These are phyloP conservation scores for Annulohypoxylon stygium DNA, from an alignment of 495 filamentous ascomycete species.

Conservation along the genomic window DNA sequence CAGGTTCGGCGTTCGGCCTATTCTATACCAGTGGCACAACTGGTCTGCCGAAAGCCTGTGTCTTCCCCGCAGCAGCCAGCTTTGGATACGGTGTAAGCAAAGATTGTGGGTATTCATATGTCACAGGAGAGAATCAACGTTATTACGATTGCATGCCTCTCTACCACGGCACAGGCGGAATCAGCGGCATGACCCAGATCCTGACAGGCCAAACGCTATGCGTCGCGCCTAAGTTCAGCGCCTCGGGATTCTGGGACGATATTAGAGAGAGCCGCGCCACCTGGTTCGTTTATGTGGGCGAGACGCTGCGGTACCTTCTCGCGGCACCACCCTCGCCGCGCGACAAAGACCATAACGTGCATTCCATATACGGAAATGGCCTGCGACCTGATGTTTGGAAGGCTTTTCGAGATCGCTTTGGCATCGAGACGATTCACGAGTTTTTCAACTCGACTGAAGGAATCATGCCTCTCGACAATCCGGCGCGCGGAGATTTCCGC, in stretches of 20 bases:
- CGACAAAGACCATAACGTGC: slow-evolving; percentile 75
- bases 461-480: slow-evolving; percentile 69
- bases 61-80: slow-evolving; percentile 62
- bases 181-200: slow-evolving; percentile 67
- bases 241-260: slow-evolving; percentile 80
- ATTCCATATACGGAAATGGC: slow-evolving; percentile 81
- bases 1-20: slow-evolving; percentile 67
- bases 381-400: slow-evolving; percentile 83
- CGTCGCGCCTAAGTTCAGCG: slow-evolving; percentile 78
- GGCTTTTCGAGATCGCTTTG: slow-evolving; percentile 73
- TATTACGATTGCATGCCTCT: slow-evolving; percentile 86
- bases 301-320: slow-evolving; percentile 81
- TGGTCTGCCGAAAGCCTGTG: slow-evolving; percentile 72
- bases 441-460: slow-evolving; percentile 78
- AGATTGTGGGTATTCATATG: slow-evolving; percentile 46
- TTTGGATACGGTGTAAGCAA: slow-evolving; percentile 49
- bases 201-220: slow-evolving; percentile 72
- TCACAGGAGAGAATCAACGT: slow-evolving; percentile 59
- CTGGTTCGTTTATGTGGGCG: slow-evolving; percentile 85
- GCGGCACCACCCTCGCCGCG: slow-evolving; percentile 72
- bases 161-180: slow-evolving; percentile 81
- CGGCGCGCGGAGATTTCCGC: slow-evolving; percentile 70
- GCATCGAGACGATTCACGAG: slow-evolving; percentile 69
- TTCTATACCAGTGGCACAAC: slow-evolving; percentile 82
- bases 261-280: slow-evolving; percentile 76